Base-by-base conservation (phyloP, 2,329 filamentous ascomycete genomes). In the Diaporthe ilicicola region DNA sequence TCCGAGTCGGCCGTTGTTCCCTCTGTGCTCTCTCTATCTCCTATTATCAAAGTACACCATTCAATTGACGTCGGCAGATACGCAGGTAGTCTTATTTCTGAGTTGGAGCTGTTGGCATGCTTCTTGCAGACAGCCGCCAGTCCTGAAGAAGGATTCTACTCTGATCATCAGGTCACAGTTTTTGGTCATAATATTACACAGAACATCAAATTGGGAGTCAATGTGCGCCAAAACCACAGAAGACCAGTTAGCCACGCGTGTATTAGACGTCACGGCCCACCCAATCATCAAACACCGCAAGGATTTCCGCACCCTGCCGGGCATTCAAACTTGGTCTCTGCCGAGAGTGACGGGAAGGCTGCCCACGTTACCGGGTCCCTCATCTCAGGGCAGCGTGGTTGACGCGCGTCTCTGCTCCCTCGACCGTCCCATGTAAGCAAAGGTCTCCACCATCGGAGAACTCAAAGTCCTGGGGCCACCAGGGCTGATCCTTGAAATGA, bases 401-500 rank as follows among this genome's bases (percentile, higher is more conserved):
- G 66, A 68, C 66, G 66, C 66, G 66, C 66, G 66, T 68, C 66
- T 51, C 54, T 68, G 22, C 46, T 27, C 55, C 42, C 55, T 39
- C 46, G 27, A 50, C 50, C 53, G 32, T 68, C 66, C 53, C 65
- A 68, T 48, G 65, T 67, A 56, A 67, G 48, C 42, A 27, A 59
- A n/a, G 7, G 53, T 59, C 66, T n/a, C 66, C 66, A 68, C 66
- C 34, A 68, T 42, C 42, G 53, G 53, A 68, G 32, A 29, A 59
- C 27, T 39, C 53, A 68, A 59, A 59, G 32, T 50, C 46, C 27
- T 59, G 42, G 54, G 44, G 44, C 37, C 13, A 34, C 53, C 50
- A 59, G 66, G 66, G 53, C 53, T 59, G 22, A 59, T 59, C 66
- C 53, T 68, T 32, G 62, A 44, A 44, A 46, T 24, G 48, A 59